These are phyloP conservation scores for Pontederia crassipes DNA, from an alignment of 176 grass and related monocot species.

Conservation along the genomic window DNA sequence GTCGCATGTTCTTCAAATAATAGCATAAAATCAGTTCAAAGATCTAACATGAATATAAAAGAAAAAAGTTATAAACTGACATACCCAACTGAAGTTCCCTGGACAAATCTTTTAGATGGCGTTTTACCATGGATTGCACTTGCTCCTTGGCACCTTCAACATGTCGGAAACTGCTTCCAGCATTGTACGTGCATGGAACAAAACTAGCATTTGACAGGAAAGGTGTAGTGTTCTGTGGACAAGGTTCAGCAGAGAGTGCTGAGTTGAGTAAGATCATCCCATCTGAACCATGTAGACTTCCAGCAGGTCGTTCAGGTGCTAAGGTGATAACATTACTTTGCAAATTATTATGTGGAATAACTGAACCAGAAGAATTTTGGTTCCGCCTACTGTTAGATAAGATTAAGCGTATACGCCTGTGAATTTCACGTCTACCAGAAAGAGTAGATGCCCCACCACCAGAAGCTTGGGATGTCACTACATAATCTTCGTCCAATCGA, in stretches of 20 bases:
- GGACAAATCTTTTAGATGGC: slow-evolving; percentile 34
- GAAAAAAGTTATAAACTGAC: neutral
- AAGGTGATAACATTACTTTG: slow-evolving; percentile 4
- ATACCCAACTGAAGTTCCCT: slow-evolving; percentile 42
- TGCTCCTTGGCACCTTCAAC: slow-evolving; percentile 43
- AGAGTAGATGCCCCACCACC: slow-evolving; percentile 35
- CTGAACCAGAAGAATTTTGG: neutral
- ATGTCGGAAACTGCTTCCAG: slow-evolving; percentile 36
- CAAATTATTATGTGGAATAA: neutral
- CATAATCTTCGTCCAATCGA: slow-evolving; percentile 31
- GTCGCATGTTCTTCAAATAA: slow-evolving; percentile 31
- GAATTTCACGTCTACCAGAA: slow-evolving; percentile 45
- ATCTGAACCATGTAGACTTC: neutral
- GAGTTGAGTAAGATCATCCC: no score
- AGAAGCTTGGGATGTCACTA: slow-evolving; percentile 25
- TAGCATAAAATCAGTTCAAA: slow-evolving; percentile 22
- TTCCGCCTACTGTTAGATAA: slow-evolving; percentile 27
- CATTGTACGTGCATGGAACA: slow-evolving; percentile 25
- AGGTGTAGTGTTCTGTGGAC: slow-evolving; percentile 20
- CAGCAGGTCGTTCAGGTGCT: slow-evolving; percentile 17
- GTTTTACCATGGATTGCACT: slow-evolving; percentile 44
- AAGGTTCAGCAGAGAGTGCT: slow-evolving; percentile 15
- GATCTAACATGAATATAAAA: neutral
- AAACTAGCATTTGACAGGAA: slow-evolving; percentile 33
- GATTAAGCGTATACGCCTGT: slow-evolving; percentile 38